Percentiles rank a stretch among this genome's conserved stretches.
Evolutionary conservation across 306 rosid genomes (phyloP).

Genomic region (Citrullus mucosospermus): DNA sequence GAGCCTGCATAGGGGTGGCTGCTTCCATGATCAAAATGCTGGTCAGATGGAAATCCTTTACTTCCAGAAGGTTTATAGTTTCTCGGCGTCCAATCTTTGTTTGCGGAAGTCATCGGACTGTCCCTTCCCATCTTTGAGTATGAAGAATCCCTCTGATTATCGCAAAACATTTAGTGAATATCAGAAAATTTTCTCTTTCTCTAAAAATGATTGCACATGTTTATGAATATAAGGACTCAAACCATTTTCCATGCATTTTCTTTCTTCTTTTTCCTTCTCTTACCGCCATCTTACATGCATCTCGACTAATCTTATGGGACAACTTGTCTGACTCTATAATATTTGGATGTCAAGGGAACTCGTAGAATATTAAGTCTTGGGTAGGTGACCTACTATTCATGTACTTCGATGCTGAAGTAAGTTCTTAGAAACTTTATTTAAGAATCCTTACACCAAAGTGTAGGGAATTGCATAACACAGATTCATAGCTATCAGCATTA

Average conservation of each 20-base stretch:
- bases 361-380: no score
- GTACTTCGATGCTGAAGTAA: not conserved
- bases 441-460: not conserved
- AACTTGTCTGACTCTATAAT: no score
- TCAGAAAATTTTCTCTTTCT: not conserved
- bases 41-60: slow-evolving; percentile 12
- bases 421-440: not conserved
- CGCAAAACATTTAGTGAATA: not conserved
- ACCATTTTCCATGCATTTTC: not conserved
- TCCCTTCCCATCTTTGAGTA: slow-evolving; percentile 41
- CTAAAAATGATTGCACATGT: not conserved
- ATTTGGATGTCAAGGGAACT: no score
- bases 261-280: no score
- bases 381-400: no score
- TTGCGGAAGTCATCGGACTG: slow-evolving; percentile 31
- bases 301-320: no score
- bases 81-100: slow-evolving; percentile 12
- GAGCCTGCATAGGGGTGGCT: slow-evolving; percentile 15
- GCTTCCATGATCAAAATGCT: slow-evolving; percentile 5
- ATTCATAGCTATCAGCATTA: not conserved
- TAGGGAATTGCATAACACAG: not conserved
- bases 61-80: slow-evolving; percentile 9
- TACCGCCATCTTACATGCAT: no score
- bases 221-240: not conserved
- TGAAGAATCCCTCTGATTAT: slow-evolving; percentile 43